These are phyloP conservation scores for Skeletonema potamos DNA, from an alignment of 108 stramenopile genomes.

Conservation along the genomic window DNA sequence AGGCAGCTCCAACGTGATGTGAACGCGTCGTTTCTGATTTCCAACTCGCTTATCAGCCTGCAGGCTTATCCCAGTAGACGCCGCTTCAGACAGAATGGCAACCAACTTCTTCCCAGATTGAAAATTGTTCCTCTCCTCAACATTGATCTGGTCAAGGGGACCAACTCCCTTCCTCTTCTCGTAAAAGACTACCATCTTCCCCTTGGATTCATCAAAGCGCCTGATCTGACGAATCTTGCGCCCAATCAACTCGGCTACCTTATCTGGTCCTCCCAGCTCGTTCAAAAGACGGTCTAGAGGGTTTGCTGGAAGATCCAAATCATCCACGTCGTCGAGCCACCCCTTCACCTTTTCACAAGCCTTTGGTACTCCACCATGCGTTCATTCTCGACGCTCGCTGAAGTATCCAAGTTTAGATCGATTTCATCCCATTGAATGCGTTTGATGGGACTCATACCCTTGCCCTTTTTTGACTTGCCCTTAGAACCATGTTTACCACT, in stretches of 20 bases:
- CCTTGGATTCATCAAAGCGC: constrained; percentile 4
- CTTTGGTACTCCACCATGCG: constrained; percentile 4
- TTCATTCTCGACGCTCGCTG: neutral
- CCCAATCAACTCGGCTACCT: constrained; percentile 65
- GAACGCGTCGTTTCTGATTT: constrained; percentile 55
- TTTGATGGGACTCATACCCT: neutral
- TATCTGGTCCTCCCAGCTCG: constrained; percentile 44
- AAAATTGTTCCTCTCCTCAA: constrained; percentile 65
- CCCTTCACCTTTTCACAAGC: constrained; percentile 7
- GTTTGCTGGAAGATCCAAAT: constrained; percentile 30
- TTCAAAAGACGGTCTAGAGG: constrained; percentile 53
- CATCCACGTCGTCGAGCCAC: constrained; percentile 8
- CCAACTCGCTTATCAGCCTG: constrained; percentile 46
- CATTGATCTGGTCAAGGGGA: constrained; percentile 56
- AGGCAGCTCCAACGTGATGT: constrained; percentile 80
- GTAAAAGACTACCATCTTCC: constrained; percentile 26
- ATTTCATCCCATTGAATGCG: constrained; percentile 4
- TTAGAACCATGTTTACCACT: neutral
- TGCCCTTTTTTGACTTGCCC: neutral
- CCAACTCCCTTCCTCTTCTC: constrained; percentile 43
- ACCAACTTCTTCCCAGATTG: constrained; percentile 62
- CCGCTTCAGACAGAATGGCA: constrained; percentile 79
- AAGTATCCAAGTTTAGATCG: neutral
- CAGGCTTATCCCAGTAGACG: constrained; percentile 66
- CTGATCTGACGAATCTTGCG: constrained; percentile 32